phyloP scores from a whole-genome alignment of 495 filamentous ascomycete genomes.

The Sabuloglossum arenarium region DNA sequence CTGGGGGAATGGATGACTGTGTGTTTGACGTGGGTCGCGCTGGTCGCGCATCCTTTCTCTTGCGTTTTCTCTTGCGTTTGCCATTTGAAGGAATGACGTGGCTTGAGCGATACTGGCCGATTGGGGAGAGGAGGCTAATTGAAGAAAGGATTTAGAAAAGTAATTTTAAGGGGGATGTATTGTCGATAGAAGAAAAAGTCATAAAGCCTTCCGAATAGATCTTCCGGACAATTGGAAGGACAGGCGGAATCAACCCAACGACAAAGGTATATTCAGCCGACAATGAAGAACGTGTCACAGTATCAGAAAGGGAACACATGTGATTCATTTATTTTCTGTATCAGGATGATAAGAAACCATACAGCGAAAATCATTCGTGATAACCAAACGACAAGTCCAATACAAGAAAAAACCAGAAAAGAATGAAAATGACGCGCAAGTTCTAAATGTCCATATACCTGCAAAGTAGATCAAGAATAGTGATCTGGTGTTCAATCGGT shows the following conservation, averaged over 20 bases:
- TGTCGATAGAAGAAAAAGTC: background rate
- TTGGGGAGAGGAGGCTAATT: conserved; percentile 27
- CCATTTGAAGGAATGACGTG: conserved; percentile 30
- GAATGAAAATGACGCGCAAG: background rate
- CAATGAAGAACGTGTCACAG: background rate
- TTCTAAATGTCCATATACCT: conserved; percentile 16
- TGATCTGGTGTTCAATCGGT: conserved; percentile 25
- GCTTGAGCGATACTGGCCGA: conserved; percentile 29
- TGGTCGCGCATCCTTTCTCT: conserved; percentile 2
- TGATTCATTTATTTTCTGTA: background rate
- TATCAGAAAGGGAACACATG: background rate
- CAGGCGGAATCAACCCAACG: too few species aligned
- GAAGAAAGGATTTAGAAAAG: background rate
- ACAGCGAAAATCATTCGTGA: background rate
- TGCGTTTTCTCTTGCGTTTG: conserved; percentile 22
- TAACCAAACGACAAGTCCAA: background rate
- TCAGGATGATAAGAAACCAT: background rate
- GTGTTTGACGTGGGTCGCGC: background rate
- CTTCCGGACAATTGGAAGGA: too few species aligned
- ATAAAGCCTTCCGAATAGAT: too few species aligned
- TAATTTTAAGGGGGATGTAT: conserved; percentile 9
- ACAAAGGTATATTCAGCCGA: background rate
- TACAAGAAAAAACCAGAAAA: background rate
- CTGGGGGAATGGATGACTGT: background rate
- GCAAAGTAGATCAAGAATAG: conserved; percentile 33